Conservation (phyloP, 2,329 filamentous ascomycete genomes). For the Berkeleyomyces basicola region DNA sequence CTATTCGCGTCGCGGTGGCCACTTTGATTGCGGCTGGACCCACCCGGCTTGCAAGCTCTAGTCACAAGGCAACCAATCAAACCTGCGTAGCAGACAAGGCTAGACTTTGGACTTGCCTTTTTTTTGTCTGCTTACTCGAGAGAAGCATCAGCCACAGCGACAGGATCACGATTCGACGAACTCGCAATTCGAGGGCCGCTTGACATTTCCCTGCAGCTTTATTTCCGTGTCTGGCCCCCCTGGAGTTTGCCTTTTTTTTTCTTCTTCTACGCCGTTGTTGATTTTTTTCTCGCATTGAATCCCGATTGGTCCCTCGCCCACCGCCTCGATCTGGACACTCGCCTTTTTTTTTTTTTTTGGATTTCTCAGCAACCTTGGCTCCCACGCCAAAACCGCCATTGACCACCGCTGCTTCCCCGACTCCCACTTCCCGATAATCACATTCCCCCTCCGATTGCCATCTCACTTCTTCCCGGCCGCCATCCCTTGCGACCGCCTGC, state of each 20-base stretch:
- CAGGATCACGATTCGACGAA: neutral
- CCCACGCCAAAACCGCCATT: neutral
- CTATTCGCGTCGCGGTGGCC: neutral
- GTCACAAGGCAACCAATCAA: neutral
- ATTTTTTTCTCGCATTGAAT: neutral
- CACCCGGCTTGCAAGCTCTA: neutral
- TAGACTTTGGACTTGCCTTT: neutral
- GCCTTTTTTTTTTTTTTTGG: too few relatives aligned
- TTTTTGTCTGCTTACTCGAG: neutral
- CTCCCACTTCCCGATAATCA: neutral
- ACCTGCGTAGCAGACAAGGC: neutral
- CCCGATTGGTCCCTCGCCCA: neutral
- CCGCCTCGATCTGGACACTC: neutral
- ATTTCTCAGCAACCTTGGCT: conserved; percentile 7
- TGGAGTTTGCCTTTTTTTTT: neutral
- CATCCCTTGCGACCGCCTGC: neutral
- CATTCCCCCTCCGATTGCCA: neutral
- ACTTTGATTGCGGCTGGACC: neutral
- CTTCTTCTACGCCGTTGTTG: neutral
- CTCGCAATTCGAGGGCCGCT: neutral
- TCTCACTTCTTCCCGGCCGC: neutral
- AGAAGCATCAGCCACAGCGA: neutral
- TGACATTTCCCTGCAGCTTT: neutral
- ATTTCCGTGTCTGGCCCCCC: neutral
- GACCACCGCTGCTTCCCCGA: neutral